Base-by-base conservation (phyloP, 1,284 basidiomycete genomes). In the Sparassis latifolia region DNA sequence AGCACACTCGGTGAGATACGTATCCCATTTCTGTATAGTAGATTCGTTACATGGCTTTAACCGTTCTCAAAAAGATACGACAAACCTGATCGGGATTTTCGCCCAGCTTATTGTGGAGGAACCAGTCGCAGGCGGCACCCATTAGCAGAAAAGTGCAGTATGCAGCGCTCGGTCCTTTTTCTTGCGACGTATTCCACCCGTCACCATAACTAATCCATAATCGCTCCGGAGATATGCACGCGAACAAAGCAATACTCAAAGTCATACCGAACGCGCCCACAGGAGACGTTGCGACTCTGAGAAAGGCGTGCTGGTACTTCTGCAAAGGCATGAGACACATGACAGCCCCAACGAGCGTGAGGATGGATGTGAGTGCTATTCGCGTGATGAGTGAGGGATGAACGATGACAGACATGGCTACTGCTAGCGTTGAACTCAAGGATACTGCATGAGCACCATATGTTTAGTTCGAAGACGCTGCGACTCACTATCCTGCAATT, bases 21-120 rank as follows among this genome's bases (percentile, higher is more conserved):
- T 69, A 57, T 86, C 82, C 84, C 84, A 87, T 70, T 82, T 81
- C 82, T 84, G 55, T 20, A 33, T 37, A 20, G 27, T 38, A 45
- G 40, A 27, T 47, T 40, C 32, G 51, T 38, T 38, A 48, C 12
- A 12, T 12, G n/a, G 42, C 42, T 10, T 43, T 10, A 10, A 31
- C 39, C 38, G 31, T 33, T 27, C 28, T 5, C n/a, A 31, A 46
- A 31, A 27, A 20, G 40, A 51, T 37, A 0, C 32, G 9, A 64
- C 69, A 20, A 55, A 81, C 82, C 76, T 86, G 75, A 56, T 86
- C 84, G 31, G 83, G 84, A 63, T 80, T 79, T 58, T 83, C 81
- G 12, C 83, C 84, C 33, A 83, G 69, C 63, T 71, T 73, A 44
- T 65, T 63, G 33, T 68, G 69, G 44, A 86, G 62, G n/a, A 73